phyloP scores from a whole-genome alignment of 1,284 basidiomycete species.

The Ceratobasidium sp. region DNA sequence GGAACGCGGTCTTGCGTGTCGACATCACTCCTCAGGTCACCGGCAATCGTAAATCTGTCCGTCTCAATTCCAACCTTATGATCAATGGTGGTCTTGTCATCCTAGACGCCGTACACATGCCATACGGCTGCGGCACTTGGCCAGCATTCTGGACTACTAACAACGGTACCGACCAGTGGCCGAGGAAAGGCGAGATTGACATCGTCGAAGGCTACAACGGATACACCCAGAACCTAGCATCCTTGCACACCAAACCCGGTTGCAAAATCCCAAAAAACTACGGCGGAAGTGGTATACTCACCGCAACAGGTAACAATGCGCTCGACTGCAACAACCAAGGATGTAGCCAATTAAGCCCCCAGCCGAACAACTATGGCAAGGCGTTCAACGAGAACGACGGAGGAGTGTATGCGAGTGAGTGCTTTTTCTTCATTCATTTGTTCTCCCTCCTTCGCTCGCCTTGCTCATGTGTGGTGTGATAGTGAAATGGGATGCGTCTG shows the following conservation, averaged over 20 bases:
- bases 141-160: conserved; percentile 60
- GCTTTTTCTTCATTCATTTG: not conserved
- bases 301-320: conserved; percentile 39
- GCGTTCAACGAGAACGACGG: conserved; percentile 57
- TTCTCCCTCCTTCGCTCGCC: not conserved
- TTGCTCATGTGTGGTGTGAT: conserved; percentile 19
- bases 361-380: conserved; percentile 57
- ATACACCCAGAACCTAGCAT: conserved; percentile 35
- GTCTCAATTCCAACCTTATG: conserved; percentile 39
- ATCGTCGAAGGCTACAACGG: conserved; percentile 47
- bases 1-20: conserved; percentile 48
- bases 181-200: conserved; percentile 47
- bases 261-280: conserved; percentile 63
- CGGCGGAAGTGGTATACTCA: conserved; percentile 71
- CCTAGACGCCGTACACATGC: conserved; percentile 91
- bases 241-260: conserved; percentile 44
- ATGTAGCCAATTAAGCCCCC: conserved; percentile 34
- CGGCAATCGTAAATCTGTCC: conserved; percentile 46
- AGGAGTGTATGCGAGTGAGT: conserved; percentile 44
- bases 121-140: conserved; percentile 88
- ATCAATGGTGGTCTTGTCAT: conserved; percentile 63
- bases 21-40: conserved; percentile 46
- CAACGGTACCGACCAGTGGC: conserved; percentile 47
- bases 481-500: conserved; percentile 81
- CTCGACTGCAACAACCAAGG: conserved; percentile 55